These are phyloP conservation scores for Mrakiaceae sp. DNA, from an alignment of 1,284 basidiomycete genomes.

Conservation along the genomic window DNA sequence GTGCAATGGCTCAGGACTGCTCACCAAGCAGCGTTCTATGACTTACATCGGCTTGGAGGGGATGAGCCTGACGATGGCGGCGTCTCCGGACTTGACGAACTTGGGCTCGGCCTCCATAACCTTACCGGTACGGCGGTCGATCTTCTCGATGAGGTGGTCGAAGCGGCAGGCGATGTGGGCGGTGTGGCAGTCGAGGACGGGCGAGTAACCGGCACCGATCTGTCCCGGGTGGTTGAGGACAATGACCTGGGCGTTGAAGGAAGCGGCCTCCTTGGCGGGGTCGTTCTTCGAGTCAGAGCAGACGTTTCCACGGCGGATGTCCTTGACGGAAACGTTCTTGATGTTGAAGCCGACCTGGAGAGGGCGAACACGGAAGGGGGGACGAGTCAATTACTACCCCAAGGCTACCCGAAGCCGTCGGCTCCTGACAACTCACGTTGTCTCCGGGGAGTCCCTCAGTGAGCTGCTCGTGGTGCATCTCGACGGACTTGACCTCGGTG, in stretches of 20 bases:
- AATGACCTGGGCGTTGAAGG: conserved; percentile 99
- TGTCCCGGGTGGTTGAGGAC: conserved; percentile 99
- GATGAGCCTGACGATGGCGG: conserved; percentile 94
- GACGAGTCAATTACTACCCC: background rate
- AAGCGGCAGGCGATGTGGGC: conserved; percentile 99
- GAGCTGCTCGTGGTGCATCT: conserved; percentile 99
- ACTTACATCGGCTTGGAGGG: conserved; percentile 80
- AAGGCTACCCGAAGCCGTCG: conserved; percentile 36
- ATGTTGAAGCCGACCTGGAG: conserved; percentile 29
- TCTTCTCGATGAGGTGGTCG: conserved; percentile 95
- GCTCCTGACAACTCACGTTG: conserved; percentile 54
- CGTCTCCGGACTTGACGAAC: conserved; percentile 93
- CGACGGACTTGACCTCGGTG: conserved; percentile 99
- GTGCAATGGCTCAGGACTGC: conserved; percentile 31
- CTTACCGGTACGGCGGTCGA: conserved; percentile 97
- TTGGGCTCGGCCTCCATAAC: conserved; percentile 78
- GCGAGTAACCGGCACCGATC: conserved; percentile 77
- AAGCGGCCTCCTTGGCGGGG: conserved; percentile 97
- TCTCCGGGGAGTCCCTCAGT: conserved; percentile 91
- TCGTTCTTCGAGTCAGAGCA: conserved; percentile 99
- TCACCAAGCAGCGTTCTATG: conserved; percentile 26
- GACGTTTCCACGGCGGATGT: conserved; percentile 99
- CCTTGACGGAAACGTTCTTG: conserved; percentile 99
- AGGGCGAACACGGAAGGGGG: conserved; percentile 15
- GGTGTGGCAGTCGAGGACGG: conserved; percentile 99